phyloP scores from a whole-genome alignment of 768 basidiomycete species.

The Lentinula lateritia region DNA sequence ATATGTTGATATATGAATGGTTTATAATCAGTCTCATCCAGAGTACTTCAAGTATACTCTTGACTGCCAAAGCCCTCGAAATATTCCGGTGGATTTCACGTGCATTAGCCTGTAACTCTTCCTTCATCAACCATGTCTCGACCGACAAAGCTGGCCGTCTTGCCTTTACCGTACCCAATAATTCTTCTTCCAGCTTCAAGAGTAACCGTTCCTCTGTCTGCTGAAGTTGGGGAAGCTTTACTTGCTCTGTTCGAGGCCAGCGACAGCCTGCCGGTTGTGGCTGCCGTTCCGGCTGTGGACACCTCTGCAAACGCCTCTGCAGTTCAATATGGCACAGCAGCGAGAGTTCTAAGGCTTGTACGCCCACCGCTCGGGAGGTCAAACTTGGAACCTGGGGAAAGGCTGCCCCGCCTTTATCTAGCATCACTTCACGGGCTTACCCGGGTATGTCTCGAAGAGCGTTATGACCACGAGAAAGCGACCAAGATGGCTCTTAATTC shows the following conservation, averaged over 20 bases:
- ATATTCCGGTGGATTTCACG: background rate
- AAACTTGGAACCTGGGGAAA: conserved; percentile 25
- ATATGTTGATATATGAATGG: background rate
- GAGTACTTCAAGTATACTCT: background rate
- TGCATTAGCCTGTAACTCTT: background rate
- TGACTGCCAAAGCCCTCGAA: background rate
- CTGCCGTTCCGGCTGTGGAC: conserved; percentile 52
- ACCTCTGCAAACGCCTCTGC: conserved; percentile 21
- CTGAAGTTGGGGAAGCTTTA: conserved; percentile 56
- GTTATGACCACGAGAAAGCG: conserved; percentile 24
- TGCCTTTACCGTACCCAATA: conserved; percentile 65
- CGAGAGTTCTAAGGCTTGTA: conserved; percentile 65
- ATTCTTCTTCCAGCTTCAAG: conserved; percentile 72
- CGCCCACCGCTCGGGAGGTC: conserved; percentile 31
- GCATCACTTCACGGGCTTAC: conserved; percentile 70
- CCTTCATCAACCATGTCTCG: conserved; percentile 10
- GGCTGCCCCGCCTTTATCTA: conserved; percentile 55
- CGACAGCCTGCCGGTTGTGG: conserved; percentile 64
- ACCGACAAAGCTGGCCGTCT: conserved; percentile 51
- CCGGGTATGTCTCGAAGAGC: conserved; percentile 50
- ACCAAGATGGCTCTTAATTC: conserved; percentile 16
- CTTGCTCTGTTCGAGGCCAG: conserved; percentile 64
- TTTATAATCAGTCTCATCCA: background rate
- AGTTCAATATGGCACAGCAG: conserved; percentile 62
- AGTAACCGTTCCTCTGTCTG: conserved; percentile 62